Base-by-base conservation (phyloP, 108 stramenopile species). In the Cyclotella kingstonii region DNA sequence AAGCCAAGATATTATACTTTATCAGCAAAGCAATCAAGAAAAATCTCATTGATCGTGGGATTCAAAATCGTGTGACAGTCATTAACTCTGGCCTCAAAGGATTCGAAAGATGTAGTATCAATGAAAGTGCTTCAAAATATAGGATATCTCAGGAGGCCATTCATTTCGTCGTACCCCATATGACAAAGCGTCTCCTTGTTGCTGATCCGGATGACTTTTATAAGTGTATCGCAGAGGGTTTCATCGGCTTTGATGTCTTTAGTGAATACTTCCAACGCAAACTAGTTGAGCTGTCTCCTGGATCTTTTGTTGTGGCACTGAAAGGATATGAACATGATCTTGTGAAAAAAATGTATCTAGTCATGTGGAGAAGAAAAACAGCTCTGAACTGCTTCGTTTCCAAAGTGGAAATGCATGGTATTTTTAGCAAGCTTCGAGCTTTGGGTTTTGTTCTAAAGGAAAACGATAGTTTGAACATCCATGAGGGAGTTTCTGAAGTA, bases 1-100 rank as follows among this genome's bases (percentile, higher is more conserved):
- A 88, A 23, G 60, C 77, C 11, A 93, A 93, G 39, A 74, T 88
- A 9, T 56, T 93, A 6, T 90, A 89, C 70, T 90, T 85, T 57
- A 79, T 93, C 18, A 66, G 76, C 15, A 83, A 80, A 52, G 33
- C 84, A 14, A 68, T 93, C 23, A 86, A 84, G 50, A 44, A 73
- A 9, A 36, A 78, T 21, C 72, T 87, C 40, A 90, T 90, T 42
- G 86, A 86, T 56, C 44, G 55, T 14, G 86, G 88, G 5, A 70
- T 93, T 34, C 88, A 90, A 66, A 66, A 84, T 46, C 68, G 82
- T 23, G 43, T 90, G 5, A 86, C 82, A 18, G 81, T 93, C 0
- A 86, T 93, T 40, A 86, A 76, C 38, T 83, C 87, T 40, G 91
- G 91, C 2, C 67, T 93, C 46, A 89, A 87, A 54, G 84, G 76